A percentile compares a stretch with the other conserved stretches of the same genome.
phyloP scores from a whole-genome alignment of 2,329 filamentous ascomycete genomes.

The Tolypocladium amazonense region DNA sequence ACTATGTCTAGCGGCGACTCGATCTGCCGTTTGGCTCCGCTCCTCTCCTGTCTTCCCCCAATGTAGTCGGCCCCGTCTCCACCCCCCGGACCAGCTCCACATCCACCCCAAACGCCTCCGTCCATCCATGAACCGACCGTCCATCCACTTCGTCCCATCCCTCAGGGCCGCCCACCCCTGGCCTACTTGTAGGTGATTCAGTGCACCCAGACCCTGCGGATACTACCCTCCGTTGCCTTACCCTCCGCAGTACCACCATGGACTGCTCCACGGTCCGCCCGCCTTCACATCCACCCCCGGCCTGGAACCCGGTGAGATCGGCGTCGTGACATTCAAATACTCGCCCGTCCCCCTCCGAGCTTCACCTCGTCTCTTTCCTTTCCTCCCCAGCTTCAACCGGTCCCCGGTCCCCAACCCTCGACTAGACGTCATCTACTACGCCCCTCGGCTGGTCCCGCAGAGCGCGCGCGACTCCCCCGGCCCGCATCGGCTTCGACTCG shows the following conservation, averaged over 20 bases:
- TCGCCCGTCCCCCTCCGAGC: not conserved
- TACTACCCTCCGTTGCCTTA: constrained; percentile 5
- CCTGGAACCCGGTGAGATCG: not conserved
- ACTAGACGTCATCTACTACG: not conserved
- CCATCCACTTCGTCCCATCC: constrained; percentile 4
- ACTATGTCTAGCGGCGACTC: not conserved
- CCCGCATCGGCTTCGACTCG: not conserved
- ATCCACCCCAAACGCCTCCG: constrained; percentile 1
- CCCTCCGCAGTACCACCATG: not conserved
- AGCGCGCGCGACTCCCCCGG: not conserved
- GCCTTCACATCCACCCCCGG: not conserved
- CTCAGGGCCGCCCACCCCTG: not conserved
- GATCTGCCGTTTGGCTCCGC: not conserved
- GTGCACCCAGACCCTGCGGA: constrained; percentile 2
- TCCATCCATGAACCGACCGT: constrained; percentile 3
- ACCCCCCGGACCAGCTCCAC: not conserved
- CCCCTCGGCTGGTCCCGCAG: not conserved
- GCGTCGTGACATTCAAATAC: not conserved
- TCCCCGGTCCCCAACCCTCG: not conserved
- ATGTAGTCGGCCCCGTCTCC: not conserved
- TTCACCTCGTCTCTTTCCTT: not conserved
- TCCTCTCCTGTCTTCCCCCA: not conserved
- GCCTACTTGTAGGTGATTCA: not conserved
- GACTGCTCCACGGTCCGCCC: not conserved
- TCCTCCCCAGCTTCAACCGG: not conserved